Evolutionary conservation across 441 rosid genomes (phyloP).

Genomic region (Pelargonium australe): DNA sequence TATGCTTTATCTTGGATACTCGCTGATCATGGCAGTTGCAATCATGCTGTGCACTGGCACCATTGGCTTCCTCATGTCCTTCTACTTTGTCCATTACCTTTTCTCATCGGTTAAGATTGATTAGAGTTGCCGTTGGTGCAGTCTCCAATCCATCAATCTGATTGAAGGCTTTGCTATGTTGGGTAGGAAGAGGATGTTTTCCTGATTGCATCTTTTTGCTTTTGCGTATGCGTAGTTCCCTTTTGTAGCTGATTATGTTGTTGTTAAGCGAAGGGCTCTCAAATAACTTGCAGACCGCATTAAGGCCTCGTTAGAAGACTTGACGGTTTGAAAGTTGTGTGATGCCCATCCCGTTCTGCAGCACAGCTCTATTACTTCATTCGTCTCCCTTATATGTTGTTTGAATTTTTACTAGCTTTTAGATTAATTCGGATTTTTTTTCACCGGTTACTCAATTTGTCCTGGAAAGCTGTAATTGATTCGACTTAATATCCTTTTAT

Average conservation of each 20-base stretch:
- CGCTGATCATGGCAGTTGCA: conserved; percentile 81
- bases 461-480: conserved; percentile 22
- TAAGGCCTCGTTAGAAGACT: conserved; percentile 21
- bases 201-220: conserved; percentile 16
- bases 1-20: conserved; percentile 79
- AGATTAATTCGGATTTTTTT: conserved; percentile 15
- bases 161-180: conserved; percentile 18
- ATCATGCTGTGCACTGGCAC: conserved; percentile 92
- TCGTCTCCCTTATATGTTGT: not conserved
- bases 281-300: conserved; percentile 14
- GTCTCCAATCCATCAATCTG: conserved; percentile 19
- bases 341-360: not conserved
- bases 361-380: not conserved
- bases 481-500: conserved; percentile 11
- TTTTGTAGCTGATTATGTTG: conserved; percentile 24
- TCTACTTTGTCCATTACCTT: conserved; percentile 86
- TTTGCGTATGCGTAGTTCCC: conserved; percentile 8
- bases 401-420: conserved; percentile 12
- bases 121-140: conserved; percentile 24
- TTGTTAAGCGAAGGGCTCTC: conserved; percentile 19
- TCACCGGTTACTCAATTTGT: conserved; percentile 12
- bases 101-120: conserved; percentile 96
- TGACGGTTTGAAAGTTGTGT: conserved; percentile 12
- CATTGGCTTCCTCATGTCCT: conserved; percentile 75
- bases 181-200: conserved; percentile 20